Evolutionary conservation across 225 moss, liverwort and hornwort species (phyloP).

Genomic region (Climacium dendroides): DNA sequence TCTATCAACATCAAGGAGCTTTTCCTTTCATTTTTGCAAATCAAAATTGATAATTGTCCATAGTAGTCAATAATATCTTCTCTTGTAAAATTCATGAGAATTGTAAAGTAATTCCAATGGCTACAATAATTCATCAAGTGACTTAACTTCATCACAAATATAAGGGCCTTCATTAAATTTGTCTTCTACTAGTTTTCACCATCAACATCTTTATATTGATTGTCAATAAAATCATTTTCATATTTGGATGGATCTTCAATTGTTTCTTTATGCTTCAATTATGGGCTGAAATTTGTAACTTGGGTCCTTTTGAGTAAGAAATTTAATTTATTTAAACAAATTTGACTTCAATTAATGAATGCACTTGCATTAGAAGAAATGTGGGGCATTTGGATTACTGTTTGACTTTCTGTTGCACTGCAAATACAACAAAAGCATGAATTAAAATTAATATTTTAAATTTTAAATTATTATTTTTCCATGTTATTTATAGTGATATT

Average conservation of each 20-base stretch:
- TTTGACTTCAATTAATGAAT: rapidly evolving
- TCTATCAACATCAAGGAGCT: no score
- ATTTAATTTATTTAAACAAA: background rate
- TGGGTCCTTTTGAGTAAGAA: background rate
- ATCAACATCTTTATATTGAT: background rate
- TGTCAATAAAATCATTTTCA: background rate
- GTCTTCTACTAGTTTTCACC: no score
- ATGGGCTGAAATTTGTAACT: rapidly evolving
- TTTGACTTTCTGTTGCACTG: no score
- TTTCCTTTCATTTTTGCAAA: no score
- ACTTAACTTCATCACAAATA: background rate
- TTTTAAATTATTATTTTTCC: no score
- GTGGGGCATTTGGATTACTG: no score
- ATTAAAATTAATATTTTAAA: no score
- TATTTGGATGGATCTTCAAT: background rate
- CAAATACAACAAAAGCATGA: no score
- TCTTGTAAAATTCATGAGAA: no score
- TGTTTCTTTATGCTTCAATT: background rate
- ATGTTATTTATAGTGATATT: no score
- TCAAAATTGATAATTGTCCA: rapidly evolving
- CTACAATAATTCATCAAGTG: background rate
- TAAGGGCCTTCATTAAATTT: background rate
- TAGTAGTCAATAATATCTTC: rapidly evolving
- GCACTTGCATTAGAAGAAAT: background rate
- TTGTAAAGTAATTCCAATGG: rapidly evolving